phyloP scores from a whole-genome alignment of 352 stramenopile genomes.

The Phytopythium helicoides region DNA sequence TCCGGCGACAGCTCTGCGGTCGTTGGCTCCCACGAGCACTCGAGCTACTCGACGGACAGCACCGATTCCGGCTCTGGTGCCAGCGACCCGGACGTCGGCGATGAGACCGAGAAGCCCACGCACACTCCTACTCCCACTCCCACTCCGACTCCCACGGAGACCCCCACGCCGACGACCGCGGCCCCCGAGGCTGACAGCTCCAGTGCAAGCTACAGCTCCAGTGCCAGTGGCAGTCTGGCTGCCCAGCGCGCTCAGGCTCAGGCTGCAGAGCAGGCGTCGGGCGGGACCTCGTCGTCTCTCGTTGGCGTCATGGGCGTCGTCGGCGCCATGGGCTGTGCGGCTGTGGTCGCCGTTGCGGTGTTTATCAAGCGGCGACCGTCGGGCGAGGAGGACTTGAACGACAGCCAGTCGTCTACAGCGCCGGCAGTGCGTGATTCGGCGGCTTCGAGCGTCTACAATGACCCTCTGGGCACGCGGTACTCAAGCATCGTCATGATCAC shows the following conservation, averaged over 20 bases:
- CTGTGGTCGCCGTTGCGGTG: slow-evolving; percentile 49
- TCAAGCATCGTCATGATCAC: slow-evolving; percentile 89
- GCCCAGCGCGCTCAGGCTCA: slow-evolving; percentile 48
- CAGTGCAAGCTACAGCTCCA: slow-evolving; percentile 1
- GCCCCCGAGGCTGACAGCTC: slow-evolving; percentile 6
- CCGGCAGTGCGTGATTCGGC: slow-evolving; percentile 43
- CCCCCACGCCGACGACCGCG: slow-evolving; percentile 9
- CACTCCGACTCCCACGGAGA: slow-evolving; percentile 9
- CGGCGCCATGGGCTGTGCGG: slow-evolving; percentile 28
- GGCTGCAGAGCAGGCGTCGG: slow-evolving; percentile 30
- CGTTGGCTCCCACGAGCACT: background rate
- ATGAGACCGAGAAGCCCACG: slow-evolving; percentile 13
- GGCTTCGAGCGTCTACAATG: slow-evolving; percentile 64
- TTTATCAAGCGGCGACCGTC: slow-evolving; percentile 47
- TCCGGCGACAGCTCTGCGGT: background rate
- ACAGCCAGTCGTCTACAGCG: slow-evolving; percentile 33
- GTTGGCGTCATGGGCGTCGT: slow-evolving; percentile 14
- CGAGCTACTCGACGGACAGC: background rate
- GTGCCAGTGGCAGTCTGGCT: slow-evolving; percentile 21
- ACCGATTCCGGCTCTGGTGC: background rate
- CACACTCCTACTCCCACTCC: slow-evolving; percentile 10
- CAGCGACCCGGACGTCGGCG: slow-evolving; percentile 31
- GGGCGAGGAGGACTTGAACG: slow-evolving; percentile 18
- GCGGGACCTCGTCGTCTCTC: slow-evolving; percentile 6
- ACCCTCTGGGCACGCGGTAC: slow-evolving; percentile 73